These are phyloP conservation scores for Aspergillus awamori DNA, from an alignment of 2,329 filamentous ascomycete species.

Conservation along the genomic window DNA sequence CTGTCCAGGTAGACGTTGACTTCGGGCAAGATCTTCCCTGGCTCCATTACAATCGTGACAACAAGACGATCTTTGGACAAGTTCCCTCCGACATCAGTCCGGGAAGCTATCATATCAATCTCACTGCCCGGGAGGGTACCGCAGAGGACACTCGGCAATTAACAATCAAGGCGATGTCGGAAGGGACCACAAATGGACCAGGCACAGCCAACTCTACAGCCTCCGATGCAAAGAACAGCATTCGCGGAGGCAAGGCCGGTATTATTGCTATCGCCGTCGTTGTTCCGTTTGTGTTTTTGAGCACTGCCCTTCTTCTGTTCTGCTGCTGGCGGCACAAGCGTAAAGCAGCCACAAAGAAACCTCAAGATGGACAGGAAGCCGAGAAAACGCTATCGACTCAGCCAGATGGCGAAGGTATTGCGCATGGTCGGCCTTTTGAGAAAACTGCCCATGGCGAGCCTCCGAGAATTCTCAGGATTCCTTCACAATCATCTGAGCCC, in stretches of 20 bases:
- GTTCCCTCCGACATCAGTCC: conserved; percentile 48
- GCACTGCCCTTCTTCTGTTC: conserved; percentile 35
- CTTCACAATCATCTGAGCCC: conserved; percentile 32
- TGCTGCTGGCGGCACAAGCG: conserved; percentile 40
- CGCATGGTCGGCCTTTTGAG: conserved; percentile 32
- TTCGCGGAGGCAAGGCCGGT: conserved; percentile 36
- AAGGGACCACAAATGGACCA: conserved; percentile 19
- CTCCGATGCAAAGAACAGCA: conserved; percentile 21
- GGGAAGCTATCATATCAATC: conserved; percentile 44
- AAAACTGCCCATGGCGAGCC: conserved; percentile 24
- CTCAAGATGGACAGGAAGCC: conserved; percentile 24
- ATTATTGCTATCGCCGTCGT: conserved; percentile 43
- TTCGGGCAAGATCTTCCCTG: conserved; percentile 49
- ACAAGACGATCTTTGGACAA: conserved; percentile 52
- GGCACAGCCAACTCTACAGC: conserved; percentile 23
- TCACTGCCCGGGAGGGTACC: conserved; percentile 48
- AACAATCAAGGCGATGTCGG: conserved; percentile 40
- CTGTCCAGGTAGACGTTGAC: conserved; percentile 48
- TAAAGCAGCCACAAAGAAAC: conserved; percentile 25
- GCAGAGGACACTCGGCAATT: conserved; percentile 49
- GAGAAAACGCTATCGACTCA: conserved; percentile 27
- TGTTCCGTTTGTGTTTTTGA: conserved; percentile 36
- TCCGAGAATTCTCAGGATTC: conserved; percentile 27
- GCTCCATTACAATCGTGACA: conserved; percentile 53
- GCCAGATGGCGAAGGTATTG: conserved; percentile 26